These are phyloP conservation scores for Neurospora sp. DNA, from an alignment of 495 filamentous ascomycete species.

Conservation along the genomic window DNA sequence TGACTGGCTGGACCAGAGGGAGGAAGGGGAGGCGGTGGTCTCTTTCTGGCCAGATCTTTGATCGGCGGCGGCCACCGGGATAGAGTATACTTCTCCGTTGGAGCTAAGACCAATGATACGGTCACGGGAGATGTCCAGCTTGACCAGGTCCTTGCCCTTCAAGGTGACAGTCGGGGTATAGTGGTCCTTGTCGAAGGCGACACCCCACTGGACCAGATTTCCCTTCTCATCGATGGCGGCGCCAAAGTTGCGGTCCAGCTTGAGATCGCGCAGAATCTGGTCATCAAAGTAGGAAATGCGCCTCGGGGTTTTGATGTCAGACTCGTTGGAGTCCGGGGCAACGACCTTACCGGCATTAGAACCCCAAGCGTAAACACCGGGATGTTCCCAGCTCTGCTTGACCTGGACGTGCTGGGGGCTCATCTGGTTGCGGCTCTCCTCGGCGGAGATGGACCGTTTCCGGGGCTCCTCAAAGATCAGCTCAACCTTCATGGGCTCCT, in stretches of 20 bases:
- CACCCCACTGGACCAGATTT: constrained; percentile 88
- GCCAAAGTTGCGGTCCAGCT: constrained; percentile 73
- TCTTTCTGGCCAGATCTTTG: constrained; percentile 53
- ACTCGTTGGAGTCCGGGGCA: constrained; percentile 72
- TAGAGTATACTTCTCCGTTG: constrained; percentile 73
- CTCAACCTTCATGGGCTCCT: constrained; percentile 23
- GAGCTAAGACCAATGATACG: constrained; percentile 72
- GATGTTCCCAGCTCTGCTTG: constrained; percentile 78
- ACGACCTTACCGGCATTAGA: constrained; percentile 77
- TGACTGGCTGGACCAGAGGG: constrained; percentile 57
- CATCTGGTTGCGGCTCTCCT: constrained; percentile 61
- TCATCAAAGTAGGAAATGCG: constrained; percentile 76
- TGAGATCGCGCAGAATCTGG: constrained; percentile 77
- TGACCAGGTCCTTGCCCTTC: constrained; percentile 67
- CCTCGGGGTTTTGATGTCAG: constrained; percentile 65
- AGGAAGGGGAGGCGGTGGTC: constrained; percentile 52
- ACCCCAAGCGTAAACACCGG: constrained; percentile 90
- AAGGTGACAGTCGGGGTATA: constrained; percentile 58
- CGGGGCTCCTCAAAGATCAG: constrained; percentile 52
- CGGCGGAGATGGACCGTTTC: constrained; percentile 43
- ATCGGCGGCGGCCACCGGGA: constrained; percentile 66
- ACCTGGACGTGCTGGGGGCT: constrained; percentile 75
- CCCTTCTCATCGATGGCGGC: constrained; percentile 82
- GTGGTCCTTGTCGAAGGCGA: constrained; percentile 47
- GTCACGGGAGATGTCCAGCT: constrained; percentile 65